Percentiles rank a stretch among this genome's conserved stretches.
These are phyloP conservation scores for Secale cereale DNA, from an alignment of 176 grass and related monocot genomes.

Conservation along the genomic window DNA sequence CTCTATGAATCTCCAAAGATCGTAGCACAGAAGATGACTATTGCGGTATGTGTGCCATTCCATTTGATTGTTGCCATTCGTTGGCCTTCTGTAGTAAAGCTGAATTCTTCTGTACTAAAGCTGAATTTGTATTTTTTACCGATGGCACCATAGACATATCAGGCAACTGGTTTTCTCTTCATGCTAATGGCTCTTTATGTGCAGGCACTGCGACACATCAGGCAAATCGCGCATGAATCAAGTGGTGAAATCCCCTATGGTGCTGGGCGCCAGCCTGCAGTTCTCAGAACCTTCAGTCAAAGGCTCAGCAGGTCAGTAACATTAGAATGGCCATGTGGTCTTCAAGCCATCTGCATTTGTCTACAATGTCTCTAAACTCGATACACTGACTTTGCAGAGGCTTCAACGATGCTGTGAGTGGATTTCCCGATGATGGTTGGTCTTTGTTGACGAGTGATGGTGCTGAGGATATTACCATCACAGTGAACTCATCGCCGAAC, in stretches of 20 bases:
- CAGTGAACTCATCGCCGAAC: slow-evolving; percentile 74
- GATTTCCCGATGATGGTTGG: slow-evolving; percentile 95
- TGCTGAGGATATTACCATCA: slow-evolving; percentile 76
- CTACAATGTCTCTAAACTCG: not conserved
- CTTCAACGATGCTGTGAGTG: slow-evolving; percentile 96
- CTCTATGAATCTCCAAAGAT: slow-evolving; percentile 94
- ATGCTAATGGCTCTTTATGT: slow-evolving; percentile 17
- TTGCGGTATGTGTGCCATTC: slow-evolving; percentile 59
- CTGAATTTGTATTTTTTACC: not conserved
- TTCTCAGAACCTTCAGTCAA: slow-evolving; percentile 81
- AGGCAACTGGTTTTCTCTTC: not conserved
- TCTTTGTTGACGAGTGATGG: slow-evolving; percentile 75
- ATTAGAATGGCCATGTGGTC: not conserved
- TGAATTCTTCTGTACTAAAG: not conserved
- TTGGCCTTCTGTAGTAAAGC: not conserved
- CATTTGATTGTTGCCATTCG: not conserved
- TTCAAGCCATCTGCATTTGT: slow-evolving; percentile 12
- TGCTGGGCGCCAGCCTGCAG: slow-evolving; percentile 74
- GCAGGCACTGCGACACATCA: slow-evolving; percentile 80
- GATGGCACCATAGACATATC: not conserved
- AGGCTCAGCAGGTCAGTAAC: slow-evolving; percentile 77
- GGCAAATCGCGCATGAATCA: slow-evolving; percentile 82
- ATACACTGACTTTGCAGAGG: slow-evolving; percentile 54
- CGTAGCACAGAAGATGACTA: slow-evolving; percentile 87
- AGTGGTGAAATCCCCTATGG: slow-evolving; percentile 81